Evolutionary conservation across 2,329 filamentous ascomycete species (phyloP).

Genomic region (Aspergillus pseudotamarii): DNA sequence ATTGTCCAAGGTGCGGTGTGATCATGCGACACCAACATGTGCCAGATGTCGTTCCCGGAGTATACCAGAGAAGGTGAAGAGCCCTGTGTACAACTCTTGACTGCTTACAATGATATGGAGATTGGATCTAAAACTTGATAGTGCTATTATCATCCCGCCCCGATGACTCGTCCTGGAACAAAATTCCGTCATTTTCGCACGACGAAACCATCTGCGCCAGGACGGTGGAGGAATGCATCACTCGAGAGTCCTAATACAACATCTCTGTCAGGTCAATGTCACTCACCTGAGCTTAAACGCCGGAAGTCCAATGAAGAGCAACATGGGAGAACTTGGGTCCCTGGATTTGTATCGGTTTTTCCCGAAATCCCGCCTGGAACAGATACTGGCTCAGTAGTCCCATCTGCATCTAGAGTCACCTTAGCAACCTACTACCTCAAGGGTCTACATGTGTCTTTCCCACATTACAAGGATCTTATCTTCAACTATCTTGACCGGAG

Average conservation of each 20-base stretch:
- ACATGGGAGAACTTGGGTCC: neutral
- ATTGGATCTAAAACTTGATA: neutral
- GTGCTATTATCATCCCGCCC: neutral
- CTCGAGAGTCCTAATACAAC: neutral
- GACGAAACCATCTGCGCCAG: neutral
- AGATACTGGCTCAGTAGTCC: neutral
- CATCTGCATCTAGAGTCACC: neutral
- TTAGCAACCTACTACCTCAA: neutral
- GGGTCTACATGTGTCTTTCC: neutral
- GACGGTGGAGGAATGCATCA: neutral
- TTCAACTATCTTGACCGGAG: neutral
- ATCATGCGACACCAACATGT: slow-evolving; percentile 9
- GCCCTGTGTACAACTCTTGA: neutral
- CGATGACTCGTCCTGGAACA: neutral
- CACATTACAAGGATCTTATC: slow-evolving; percentile 8
- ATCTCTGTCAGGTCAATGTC: neutral
- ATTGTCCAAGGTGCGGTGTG: slow-evolving; percentile 6
- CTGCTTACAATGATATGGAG: neutral
- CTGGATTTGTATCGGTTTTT: neutral
- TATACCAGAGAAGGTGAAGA: neutral
- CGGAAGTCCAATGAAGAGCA: neutral
- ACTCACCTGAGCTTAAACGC: neutral
- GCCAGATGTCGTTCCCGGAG: neutral
- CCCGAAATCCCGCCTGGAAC: neutral
- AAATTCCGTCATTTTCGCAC: neutral